A percentile compares a stretch with the other conserved stretches of the same genome.
Conservation (phyloP, 2,329 filamentous ascomycete genomes). For the Curvularia verruculosa region DNA sequence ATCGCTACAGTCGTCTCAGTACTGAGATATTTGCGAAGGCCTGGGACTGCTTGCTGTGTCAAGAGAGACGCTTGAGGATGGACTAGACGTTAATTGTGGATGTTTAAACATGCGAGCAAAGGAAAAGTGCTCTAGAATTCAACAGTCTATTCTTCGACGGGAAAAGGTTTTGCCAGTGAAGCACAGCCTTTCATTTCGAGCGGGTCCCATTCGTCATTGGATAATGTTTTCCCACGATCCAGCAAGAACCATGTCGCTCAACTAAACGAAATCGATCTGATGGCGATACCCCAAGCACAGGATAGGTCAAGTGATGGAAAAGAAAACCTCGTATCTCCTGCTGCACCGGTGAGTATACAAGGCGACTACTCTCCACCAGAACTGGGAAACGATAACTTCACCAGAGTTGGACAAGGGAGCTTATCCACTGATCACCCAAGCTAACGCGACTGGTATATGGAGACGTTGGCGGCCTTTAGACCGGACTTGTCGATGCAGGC, state of each 20-base stretch:
- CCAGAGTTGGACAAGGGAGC: not conserved
- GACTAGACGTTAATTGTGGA: constrained; percentile 36
- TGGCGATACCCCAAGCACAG: not conserved
- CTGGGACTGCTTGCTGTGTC: constrained; percentile 64
- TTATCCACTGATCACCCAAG: not conserved
- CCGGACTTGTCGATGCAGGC: not conserved
- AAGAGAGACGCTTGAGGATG: constrained; percentile 48
- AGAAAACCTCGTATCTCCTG: not conserved
- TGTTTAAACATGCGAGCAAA: too few species aligned
- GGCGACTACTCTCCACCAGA: not conserved
- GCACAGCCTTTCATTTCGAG: not conserved
- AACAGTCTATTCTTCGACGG: too few species aligned
- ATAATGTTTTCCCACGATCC: too few species aligned
- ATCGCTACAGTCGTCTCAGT: constrained; percentile 62
- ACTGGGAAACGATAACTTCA: not conserved
- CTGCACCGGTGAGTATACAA: not conserved
- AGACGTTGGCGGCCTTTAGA: not conserved
- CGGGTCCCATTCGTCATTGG: too few species aligned
- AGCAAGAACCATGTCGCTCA: too few species aligned
- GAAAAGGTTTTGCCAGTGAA: constrained; percentile 38
- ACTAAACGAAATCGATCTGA: not conserved
- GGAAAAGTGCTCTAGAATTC: too few species aligned
- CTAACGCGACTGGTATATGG: not conserved
- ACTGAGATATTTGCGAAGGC: constrained; percentile 61
- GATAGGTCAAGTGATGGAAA: not conserved